Percentiles rank a stretch among this genome's conserved stretches.
Evolutionary conservation across 1,284 basidiomycete genomes (phyloP).

Genomic region (Farysia itapuensis): DNA sequence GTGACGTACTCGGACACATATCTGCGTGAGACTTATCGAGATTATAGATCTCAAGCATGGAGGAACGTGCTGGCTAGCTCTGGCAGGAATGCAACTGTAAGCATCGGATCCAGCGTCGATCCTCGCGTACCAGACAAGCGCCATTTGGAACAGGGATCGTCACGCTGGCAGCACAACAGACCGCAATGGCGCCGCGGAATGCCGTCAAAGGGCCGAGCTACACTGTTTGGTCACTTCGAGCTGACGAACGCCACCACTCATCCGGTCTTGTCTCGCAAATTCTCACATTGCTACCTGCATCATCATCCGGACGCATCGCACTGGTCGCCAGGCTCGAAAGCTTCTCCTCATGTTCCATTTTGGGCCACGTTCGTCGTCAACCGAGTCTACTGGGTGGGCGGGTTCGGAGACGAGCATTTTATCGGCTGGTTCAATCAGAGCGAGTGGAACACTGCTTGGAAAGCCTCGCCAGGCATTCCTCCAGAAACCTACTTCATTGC

Average conservation of each 20-base stretch:
- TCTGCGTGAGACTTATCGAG: neutral
- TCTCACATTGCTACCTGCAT: slow-evolving; percentile 34
- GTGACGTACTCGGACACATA: neutral
- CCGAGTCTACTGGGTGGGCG: slow-evolving; percentile 52
- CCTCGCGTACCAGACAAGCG: slow-evolving; percentile 40
- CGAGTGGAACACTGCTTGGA: slow-evolving; percentile 25
- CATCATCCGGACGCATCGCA: slow-evolving; percentile 48
- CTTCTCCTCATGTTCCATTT: slow-evolving; percentile 48
- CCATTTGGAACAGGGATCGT: slow-evolving; percentile 8
- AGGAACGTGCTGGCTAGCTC: slow-evolving; percentile 37
- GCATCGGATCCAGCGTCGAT: slow-evolving; percentile 42
- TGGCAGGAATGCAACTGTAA: slow-evolving; percentile 38
- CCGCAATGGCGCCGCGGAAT: slow-evolving; percentile 54
- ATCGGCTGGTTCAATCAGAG: slow-evolving; percentile 50
- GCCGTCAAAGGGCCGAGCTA: slow-evolving; percentile 52
- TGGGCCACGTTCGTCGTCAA: slow-evolving; percentile 50
- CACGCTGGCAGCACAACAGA: slow-evolving; percentile 37
- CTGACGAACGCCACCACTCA: slow-evolving; percentile 15
- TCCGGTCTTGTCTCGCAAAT: slow-evolving; percentile 4
- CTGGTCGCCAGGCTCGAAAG: slow-evolving; percentile 45
- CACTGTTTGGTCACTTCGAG: slow-evolving; percentile 51
- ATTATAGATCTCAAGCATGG: slow-evolving; percentile 51
- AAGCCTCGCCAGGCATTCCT: too few relatives aligned
- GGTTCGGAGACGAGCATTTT: slow-evolving; percentile 58
- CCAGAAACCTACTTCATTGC: too few relatives aligned